These are phyloP conservation scores for Ashbya aceris DNA, from an alignment of 1,139 yeast genomes.

Conservation along the genomic window DNA sequence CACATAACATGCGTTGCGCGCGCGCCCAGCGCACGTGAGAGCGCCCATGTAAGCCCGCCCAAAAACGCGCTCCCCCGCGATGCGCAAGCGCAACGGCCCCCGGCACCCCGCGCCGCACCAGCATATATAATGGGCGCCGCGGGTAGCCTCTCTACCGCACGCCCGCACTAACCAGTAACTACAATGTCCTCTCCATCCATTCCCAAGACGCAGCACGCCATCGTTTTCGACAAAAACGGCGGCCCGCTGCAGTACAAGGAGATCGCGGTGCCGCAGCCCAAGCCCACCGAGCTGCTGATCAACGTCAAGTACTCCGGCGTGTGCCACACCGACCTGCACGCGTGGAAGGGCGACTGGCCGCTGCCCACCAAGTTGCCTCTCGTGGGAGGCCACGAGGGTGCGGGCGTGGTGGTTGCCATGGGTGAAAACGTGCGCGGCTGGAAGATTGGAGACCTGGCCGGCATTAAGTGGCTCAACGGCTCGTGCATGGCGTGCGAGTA, in stretches of 20 bases:
- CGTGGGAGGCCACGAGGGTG: slow-evolving; percentile 85
- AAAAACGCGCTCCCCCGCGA: too few species aligned
- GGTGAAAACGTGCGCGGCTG: slow-evolving; percentile 63
- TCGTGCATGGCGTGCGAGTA: slow-evolving; percentile 67
- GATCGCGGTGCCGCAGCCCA: slow-evolving; percentile 60
- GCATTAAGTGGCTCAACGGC: slow-evolving; percentile 65
- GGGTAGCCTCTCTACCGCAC: too few species aligned
- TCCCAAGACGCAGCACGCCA: slow-evolving; percentile 64
- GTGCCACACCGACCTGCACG: slow-evolving; percentile 72
- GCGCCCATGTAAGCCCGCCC: too few species aligned
- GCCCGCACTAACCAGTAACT: not conserved
- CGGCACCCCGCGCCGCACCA: too few species aligned
- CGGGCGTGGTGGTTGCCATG: slow-evolving; percentile 69
- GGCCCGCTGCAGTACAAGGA: slow-evolving; percentile 58
- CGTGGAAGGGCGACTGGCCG: slow-evolving; percentile 80
- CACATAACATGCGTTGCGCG: too few species aligned
- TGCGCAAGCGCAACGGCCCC: too few species aligned
- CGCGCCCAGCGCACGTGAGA: too few species aligned
- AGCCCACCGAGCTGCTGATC: slow-evolving; percentile 56
- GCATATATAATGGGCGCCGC: too few species aligned
- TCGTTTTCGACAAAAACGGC: slow-evolving; percentile 57
- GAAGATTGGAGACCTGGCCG: slow-evolving; percentile 69
- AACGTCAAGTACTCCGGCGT: slow-evolving; percentile 70
- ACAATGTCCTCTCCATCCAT: slow-evolving; percentile 21
- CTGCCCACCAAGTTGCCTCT: slow-evolving; percentile 55